Conservation (phyloP, 768 basidiomycete species). For the Phaeolepiota aurea region DNA sequence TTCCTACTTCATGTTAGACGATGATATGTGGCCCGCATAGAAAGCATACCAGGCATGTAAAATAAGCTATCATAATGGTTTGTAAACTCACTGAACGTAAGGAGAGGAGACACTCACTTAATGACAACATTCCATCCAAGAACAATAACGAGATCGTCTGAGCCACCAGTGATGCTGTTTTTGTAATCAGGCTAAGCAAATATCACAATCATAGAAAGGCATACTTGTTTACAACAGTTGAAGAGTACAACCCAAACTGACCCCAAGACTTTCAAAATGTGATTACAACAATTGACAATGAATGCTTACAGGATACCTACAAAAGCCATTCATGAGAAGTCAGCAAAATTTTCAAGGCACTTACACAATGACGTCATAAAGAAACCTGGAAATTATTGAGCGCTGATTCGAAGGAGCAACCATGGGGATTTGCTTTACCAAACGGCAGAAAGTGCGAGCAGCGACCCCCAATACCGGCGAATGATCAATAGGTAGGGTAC, state of each 20-base stretch:
- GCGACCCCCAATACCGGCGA: slow-evolving; percentile 70
- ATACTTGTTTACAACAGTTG: slow-evolving; percentile 49
- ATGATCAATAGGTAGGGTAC: slow-evolving; percentile 76
- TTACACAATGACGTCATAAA: slow-evolving; percentile 70
- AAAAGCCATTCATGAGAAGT: background rate
- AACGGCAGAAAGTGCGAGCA: slow-evolving; percentile 65
- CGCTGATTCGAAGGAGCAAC: background rate
- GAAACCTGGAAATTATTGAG: slow-evolving; percentile 34
- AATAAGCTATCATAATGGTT: slow-evolving; percentile 17
- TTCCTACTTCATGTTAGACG: slow-evolving; percentile 22
- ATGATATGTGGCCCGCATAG: background rate
- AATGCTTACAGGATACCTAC: background rate
- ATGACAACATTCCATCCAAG: slow-evolving; percentile 86
- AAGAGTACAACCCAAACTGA: slow-evolving; percentile 77
- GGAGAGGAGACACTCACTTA: slow-evolving; percentile 39
- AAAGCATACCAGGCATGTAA: slow-evolving; percentile 26
- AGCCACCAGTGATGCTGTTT: slow-evolving; percentile 49
- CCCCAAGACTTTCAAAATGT: slow-evolving; percentile 1
- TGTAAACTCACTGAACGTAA: background rate
- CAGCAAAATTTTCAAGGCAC: background rate
- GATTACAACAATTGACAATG: background rate
- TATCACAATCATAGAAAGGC: background rate
- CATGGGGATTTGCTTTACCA: slow-evolving; percentile 39
- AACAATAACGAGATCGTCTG: slow-evolving; percentile 43
- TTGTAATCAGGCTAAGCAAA: background rate